Percentiles rank a stretch among this genome's conserved stretches.
These are phyloP conservation scores for Paramecium biaurelia DNA, from an alignment of 73 alveolate genomes.

Conservation along the genomic window DNA sequence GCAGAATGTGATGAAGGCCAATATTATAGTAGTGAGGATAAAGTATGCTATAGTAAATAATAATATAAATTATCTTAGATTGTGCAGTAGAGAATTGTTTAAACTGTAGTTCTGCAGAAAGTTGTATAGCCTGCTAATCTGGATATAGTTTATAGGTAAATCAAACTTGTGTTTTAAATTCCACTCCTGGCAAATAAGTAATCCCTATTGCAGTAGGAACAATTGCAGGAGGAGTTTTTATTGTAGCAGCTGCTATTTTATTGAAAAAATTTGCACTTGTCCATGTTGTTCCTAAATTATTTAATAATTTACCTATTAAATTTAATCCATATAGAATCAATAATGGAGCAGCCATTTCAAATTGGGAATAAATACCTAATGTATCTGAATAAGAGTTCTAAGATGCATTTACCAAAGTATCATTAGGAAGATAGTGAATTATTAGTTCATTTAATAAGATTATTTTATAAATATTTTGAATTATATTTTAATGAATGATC, in stretches of 20 bases:
- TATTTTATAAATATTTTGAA: background rate
- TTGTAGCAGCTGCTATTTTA: background rate
- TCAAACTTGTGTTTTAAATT: background rate
- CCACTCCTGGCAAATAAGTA: background rate
- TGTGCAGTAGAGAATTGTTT: background rate
- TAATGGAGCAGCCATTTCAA: background rate
- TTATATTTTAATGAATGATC: background rate
- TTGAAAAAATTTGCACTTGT: background rate
- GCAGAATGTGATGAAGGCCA: background rate
- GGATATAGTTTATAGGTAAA: background rate
- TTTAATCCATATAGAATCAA: background rate
- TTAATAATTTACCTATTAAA: background rate
- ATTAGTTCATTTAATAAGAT: background rate
- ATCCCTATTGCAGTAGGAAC: background rate
- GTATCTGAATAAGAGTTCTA: background rate
- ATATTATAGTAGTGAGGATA: background rate
- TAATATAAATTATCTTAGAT: background rate
- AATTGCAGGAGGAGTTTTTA: background rate
- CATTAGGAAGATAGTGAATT: background rate
- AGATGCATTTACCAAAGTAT: background rate
- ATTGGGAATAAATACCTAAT: constrained; percentile 5
- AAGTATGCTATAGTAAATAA: background rate
- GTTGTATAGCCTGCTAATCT: background rate
- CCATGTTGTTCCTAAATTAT: background rate
- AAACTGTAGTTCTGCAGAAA: background rate